A percentile compares a stretch with the other conserved stretches of the same genome.
Evolutionary conservation across 805 yeast genomes (phyloP).

Genomic region (Starmerella ratchasimensis): DNA sequence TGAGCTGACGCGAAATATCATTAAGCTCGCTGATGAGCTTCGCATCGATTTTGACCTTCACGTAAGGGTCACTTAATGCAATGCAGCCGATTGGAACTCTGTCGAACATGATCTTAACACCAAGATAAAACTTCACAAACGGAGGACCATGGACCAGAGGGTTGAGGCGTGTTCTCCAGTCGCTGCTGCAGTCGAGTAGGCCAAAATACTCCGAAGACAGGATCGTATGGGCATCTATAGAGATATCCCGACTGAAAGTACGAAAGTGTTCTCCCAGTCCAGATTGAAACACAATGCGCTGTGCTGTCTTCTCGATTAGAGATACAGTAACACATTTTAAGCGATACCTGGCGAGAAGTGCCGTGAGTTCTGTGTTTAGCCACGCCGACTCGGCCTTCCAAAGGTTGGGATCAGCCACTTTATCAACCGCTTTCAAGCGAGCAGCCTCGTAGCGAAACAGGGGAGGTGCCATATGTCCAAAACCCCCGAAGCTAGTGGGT

Average conservation of each 20-base stretch:
- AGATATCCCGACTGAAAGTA: slow-evolving; percentile 30
- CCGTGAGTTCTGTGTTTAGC: slow-evolving; percentile 30
- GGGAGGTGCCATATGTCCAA: slow-evolving; percentile 47
- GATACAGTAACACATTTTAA: slow-evolving; percentile 47
- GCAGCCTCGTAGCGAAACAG: slow-evolving; percentile 38
- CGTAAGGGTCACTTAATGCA: slow-evolving; percentile 39
- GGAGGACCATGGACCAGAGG: slow-evolving; percentile 57
- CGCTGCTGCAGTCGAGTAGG: slow-evolving; percentile 45
- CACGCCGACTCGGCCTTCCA: slow-evolving; percentile 37
- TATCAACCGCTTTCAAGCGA: slow-evolving; percentile 34
- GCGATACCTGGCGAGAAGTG: slow-evolving; percentile 29
- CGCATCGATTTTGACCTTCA: slow-evolving; percentile 13
- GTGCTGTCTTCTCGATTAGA: slow-evolving; percentile 37
- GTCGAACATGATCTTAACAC: slow-evolving; percentile 39
- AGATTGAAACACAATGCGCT: slow-evolving; percentile 37
- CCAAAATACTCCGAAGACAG: slow-evolving; percentile 43
- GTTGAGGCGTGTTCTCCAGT: slow-evolving; percentile 53
- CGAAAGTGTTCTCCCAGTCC: slow-evolving; percentile 37
- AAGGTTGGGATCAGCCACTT: slow-evolving; percentile 31
- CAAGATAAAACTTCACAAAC: slow-evolving; percentile 46
- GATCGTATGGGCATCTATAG: slow-evolving; percentile 58
- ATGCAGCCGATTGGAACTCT: slow-evolving; percentile 42
- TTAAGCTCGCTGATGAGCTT: slow-evolving; percentile 6
- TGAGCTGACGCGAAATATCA: neutral
- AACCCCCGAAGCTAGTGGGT: slow-evolving; percentile 39